Evolutionary conservation across 371 early-diverging fungal species (phyloP).

Genomic region (Cokeromyces recurvatus): DNA sequence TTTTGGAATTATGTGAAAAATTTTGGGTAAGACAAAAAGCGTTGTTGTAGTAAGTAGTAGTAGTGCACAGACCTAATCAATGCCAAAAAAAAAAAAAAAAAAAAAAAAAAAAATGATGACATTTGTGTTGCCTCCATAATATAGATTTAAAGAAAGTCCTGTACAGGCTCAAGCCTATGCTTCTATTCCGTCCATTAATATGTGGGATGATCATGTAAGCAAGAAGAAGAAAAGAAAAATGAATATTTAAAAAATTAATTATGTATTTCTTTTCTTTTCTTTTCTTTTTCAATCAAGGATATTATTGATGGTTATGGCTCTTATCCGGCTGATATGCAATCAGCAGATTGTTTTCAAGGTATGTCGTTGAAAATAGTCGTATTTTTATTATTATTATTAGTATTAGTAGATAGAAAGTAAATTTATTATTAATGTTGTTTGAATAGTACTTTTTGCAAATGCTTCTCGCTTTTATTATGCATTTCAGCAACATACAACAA

Average conservation of each 20-base stretch:
- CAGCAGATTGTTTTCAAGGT: slow-evolving; percentile 43
- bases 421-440: no score
- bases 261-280: no score
- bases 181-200: slow-evolving; percentile 69
- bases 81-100: no score
- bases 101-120: no score
- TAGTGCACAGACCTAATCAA: no score
- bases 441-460: slow-evolving; percentile 25
- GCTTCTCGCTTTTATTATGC: slow-evolving; percentile 79
- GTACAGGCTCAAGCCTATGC: slow-evolving; percentile 61
- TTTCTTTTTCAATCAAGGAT: slow-evolving; percentile 16
- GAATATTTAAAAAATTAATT: no score
- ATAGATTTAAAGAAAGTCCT: slow-evolving; percentile 31
- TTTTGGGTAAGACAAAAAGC: slow-evolving; percentile 55
- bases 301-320: slow-evolving; percentile 79
- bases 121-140: no score
- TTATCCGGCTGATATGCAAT: slow-evolving; percentile 77
- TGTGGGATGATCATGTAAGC: slow-evolving; percentile 79
- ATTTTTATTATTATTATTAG: no score
- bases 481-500: slow-evolving; percentile 83
- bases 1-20: slow-evolving; percentile 69
- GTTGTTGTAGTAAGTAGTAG: no score
- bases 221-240: background rate
- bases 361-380: background rate
- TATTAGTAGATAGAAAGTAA: no score